Conservation (phyloP, 2,329 filamentous ascomycete species). For the Exserohilum rostratum region DNA sequence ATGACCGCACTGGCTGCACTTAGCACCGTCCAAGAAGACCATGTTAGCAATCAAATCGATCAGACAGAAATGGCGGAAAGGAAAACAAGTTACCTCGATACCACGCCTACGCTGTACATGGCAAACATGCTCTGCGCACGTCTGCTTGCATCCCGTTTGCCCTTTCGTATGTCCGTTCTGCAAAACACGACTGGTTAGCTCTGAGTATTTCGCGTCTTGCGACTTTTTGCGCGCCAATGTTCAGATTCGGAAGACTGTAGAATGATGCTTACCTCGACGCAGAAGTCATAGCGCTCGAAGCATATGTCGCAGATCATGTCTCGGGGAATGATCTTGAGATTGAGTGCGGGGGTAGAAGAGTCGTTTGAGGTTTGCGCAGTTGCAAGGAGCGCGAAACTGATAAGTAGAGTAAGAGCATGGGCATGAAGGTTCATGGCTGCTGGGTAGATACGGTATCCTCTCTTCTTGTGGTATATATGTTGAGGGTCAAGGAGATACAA, state of each 20-base stretch:
- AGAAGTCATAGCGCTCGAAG: constrained; percentile 13
- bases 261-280: constrained; percentile 11
- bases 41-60: neutral
- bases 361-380: constrained; percentile 1
- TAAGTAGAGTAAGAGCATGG: too few relatives aligned
- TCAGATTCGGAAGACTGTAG: neutral
- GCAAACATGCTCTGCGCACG: constrained; percentile 25
- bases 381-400: neutral
- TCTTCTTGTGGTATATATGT: too few relatives aligned
- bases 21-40: neutral
- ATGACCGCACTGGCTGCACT: constrained; percentile 10
- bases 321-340: neutral
- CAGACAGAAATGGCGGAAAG: neutral
- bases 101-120: constrained; percentile 3
- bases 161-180: constrained; percentile 21
- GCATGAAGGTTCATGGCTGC: too few relatives aligned
- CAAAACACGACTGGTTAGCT: neutral
- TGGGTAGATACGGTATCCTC: too few relatives aligned
- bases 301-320: constrained; percentile 14
- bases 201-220: too few relatives aligned
- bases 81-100: neutral
- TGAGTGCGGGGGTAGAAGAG: neutral
- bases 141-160: constrained; percentile 17
- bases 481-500: too few relatives aligned
- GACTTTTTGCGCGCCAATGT: too few relatives aligned